Evolutionary conservation across 768 basidiomycete species (phyloP).

Genomic region (Hygrophorus russula): DNA sequence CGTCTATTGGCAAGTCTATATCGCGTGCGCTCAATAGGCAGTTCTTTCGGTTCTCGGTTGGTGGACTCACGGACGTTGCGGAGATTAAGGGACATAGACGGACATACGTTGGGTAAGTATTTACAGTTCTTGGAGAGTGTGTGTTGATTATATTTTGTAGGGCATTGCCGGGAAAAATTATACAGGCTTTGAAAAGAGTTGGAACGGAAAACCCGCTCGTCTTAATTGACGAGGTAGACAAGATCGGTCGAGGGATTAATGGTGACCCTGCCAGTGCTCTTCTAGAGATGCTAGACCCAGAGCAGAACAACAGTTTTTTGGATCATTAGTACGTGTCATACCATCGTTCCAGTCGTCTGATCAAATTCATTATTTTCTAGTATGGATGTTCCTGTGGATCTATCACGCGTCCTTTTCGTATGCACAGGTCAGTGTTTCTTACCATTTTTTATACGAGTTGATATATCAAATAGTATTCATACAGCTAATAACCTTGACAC

Average conservation of each 20-base stretch:
- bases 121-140: constrained; percentile 1
- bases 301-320: constrained; percentile 89
- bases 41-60: constrained; percentile 96
- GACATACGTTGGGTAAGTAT: constrained; percentile 83
- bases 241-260: constrained; percentile 84
- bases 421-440: constrained; percentile 45
- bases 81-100: constrained; percentile 98
- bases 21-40: constrained; percentile 81
- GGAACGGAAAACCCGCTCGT: constrained; percentile 92
- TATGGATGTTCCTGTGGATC: constrained; percentile 94
- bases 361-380: constrained; percentile 24
- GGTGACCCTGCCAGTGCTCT: constrained; percentile 89
- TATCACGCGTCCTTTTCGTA: constrained; percentile 93
- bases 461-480: neutral
- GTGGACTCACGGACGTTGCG: constrained; percentile 93
- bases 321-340: constrained; percentile 77
- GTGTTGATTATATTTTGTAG: constrained; percentile 21
- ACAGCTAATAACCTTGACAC: constrained; percentile 82
- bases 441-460: neutral
- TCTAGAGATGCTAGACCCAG: constrained; percentile 88
- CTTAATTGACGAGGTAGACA: constrained; percentile 92
- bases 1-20: constrained; percentile 91
- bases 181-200: constrained; percentile 87
- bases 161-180: constrained; percentile 89
- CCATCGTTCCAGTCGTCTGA: neutral